A percentile compares a stretch with the other conserved stretches of the same genome.
Evolutionary conservation across 345 rosid genomes (phyloP).

Genomic region (Arabis hirsuta): DNA sequence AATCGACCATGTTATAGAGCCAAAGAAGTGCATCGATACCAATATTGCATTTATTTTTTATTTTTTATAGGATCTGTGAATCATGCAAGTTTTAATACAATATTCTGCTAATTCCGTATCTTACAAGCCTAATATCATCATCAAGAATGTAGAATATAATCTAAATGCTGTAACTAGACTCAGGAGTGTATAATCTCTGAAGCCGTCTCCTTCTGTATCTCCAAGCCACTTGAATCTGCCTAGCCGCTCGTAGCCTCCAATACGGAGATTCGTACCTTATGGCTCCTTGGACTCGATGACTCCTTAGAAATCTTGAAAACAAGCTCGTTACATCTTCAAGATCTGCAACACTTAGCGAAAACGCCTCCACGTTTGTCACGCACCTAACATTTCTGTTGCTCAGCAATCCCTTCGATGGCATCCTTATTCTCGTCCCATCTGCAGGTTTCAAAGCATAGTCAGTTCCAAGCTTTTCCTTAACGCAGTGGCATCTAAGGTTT

Average conservation of each 20-base stretch:
- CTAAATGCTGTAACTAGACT: slow-evolving; percentile 18
- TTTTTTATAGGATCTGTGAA: no score
- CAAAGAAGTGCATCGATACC: no score
- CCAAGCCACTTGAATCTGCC: slow-evolving; percentile 81
- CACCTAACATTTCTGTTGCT: slow-evolving; percentile 72
- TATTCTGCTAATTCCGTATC: no score
- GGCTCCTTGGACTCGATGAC: slow-evolving; percentile 80
- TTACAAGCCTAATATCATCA: slow-evolving; percentile 4
- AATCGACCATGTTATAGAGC: no score
- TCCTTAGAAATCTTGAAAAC: slow-evolving; percentile 65
- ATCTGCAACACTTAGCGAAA: slow-evolving; percentile 77
- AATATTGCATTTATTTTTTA: no score
- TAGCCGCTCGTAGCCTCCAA: slow-evolving; percentile 72
- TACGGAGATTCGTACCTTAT: slow-evolving; percentile 85
- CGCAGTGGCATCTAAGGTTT: neutral
- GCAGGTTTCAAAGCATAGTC: slow-evolving; percentile 24
- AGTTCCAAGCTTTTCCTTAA: slow-evolving; percentile 5
- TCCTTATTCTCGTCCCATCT: slow-evolving; percentile 63
- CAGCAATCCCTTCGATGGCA: slow-evolving; percentile 50
- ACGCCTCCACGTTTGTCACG: slow-evolving; percentile 80
- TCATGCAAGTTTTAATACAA: no score
- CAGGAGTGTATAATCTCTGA: slow-evolving; percentile 39
- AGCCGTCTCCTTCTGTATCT: slow-evolving; percentile 71
- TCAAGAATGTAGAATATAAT: slow-evolving; percentile 17
- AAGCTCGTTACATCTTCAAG: slow-evolving; percentile 81